Base-by-base conservation (phyloP, 2,329 filamentous ascomycete genomes). In the Colletotrichum chrysophilum region DNA sequence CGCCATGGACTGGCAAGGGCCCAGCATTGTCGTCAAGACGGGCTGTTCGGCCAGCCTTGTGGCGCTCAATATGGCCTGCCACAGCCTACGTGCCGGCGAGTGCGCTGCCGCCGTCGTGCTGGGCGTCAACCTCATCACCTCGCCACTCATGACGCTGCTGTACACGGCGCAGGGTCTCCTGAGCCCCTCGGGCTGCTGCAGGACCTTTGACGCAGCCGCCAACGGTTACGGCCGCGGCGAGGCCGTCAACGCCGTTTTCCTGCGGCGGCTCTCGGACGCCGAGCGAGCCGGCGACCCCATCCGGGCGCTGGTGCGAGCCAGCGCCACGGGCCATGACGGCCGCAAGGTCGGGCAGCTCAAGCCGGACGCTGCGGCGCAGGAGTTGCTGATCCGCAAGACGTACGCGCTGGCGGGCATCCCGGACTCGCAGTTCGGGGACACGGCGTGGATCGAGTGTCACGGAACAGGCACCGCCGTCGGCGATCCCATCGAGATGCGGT, bases 221-320 rank as follows among this genome's bases (percentile, higher is more conserved):
- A 80, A 85, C 70, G 87, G 87, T 3, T 89, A 88, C 75, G 84
- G 81, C 0, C 81, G 86, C 16, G 87, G 85, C 7, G 87, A 89
- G 75, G 87, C 85, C 6, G 78, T 85, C 28, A 83, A 79, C 3
- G 80, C 83, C 24, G 64, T 89, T 7, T 75, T 86, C 7, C 70
- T 89, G 2, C 88, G 88, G 78, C 81, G 79, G 1, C 78, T 89
- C 1, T 78, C 81, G 7, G 81, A 84, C 65, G 87, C 87, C 1
- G 67, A 88, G 9, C 77, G 78, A 21, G 85, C 85, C 52, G 83
- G 84, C 13, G 85, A 89, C 78, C 80, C 81, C 0, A 80, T 84
- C 24, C 77, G 79, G n/a, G 78, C 79, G 12, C 73, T 84, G 7
- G 81, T 86, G 32, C 78, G 80, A 7, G 81, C 75, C 5, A 82